These are phyloP conservation scores for Phytophthora sansomeana DNA, from an alignment of 352 stramenopile species.

Conservation along the genomic window DNA sequence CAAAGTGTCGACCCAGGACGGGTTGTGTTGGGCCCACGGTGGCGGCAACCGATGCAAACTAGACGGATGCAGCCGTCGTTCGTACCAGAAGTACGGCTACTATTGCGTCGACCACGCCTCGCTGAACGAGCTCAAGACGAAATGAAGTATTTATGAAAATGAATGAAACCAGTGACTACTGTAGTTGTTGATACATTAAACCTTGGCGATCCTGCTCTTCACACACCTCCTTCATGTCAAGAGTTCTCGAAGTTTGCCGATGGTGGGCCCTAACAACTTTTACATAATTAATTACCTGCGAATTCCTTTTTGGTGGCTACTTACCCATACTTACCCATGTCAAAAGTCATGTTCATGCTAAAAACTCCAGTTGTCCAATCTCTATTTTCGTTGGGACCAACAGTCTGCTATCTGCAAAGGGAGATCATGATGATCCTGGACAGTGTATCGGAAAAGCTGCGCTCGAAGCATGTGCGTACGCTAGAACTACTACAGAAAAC, in stretches of 20 bases:
- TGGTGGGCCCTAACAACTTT: no score
- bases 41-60: slow-evolving; percentile 36
- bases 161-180: no score
- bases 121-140: slow-evolving; percentile 6
- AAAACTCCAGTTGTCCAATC: no score
- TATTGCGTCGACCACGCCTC: slow-evolving; percentile 50
- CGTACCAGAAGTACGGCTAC: slow-evolving; percentile 38
- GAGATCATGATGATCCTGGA: slow-evolving; percentile 60
- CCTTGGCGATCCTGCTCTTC: no score
- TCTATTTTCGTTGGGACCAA: slow-evolving; percentile 6
- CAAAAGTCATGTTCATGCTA: no score
- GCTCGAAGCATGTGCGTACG: slow-evolving; percentile 83
- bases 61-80: slow-evolving; percentile 24
- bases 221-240: no score
- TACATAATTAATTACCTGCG: no score
- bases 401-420: not conserved
- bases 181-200: no score
- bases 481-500: slow-evolving; percentile 84
- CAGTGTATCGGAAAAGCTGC: slow-evolving; percentile 70
- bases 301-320: no score
- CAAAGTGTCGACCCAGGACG: slow-evolving; percentile 57
- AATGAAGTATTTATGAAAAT: no score
- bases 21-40: slow-evolving; percentile 34
- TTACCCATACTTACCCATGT: no score
- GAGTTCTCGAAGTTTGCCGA: no score